Percentiles rank a stretch among this genome's conserved stretches.
Evolutionary conservation across 1,284 basidiomycete genomes (phyloP).

Genomic region (Omphalotus olearius): DNA sequence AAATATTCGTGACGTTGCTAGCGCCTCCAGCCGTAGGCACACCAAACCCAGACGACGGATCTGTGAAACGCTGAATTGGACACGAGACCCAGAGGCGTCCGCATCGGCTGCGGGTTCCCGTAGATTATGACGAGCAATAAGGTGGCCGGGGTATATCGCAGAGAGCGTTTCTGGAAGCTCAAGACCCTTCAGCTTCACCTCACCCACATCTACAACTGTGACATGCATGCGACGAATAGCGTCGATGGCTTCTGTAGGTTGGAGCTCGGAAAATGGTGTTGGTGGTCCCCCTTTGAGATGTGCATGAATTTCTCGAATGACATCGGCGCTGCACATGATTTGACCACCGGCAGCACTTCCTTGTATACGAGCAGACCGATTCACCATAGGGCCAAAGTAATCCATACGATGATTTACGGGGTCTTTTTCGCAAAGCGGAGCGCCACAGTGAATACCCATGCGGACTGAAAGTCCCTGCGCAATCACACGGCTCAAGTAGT

Average conservation of each 20-base stretch:
- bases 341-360: conserved; percentile 89
- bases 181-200: conserved; percentile 91
- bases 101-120: conserved; percentile 44
- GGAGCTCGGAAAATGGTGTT: conserved; percentile 53
- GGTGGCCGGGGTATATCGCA: conserved; percentile 75
- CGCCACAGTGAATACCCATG: conserved; percentile 97
- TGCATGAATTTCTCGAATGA: conserved; percentile 80
- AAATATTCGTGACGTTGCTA: conserved; percentile 67
- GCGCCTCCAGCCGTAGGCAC: conserved; percentile 80
- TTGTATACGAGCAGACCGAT: conserved; percentile 85
- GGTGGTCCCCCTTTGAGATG: conserved; percentile 52
- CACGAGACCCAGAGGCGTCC: conserved; percentile 46
- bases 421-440: conserved; percentile 90
- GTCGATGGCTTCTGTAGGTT: conserved; percentile 58
- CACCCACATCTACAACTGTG: conserved; percentile 76
- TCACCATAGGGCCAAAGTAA: conserved; percentile 93
- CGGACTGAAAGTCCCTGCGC: conserved; percentile 91
- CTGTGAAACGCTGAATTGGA: conserved; percentile 74
- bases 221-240: conserved; percentile 76
- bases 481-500: conserved; percentile 67
- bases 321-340: conserved; percentile 90
- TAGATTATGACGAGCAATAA: conserved; percentile 72
- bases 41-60: conserved; percentile 76
- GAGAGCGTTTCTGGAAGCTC: conserved; percentile 88
- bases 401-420: conserved; percentile 97